phyloP scores from a whole-genome alignment of 2,329 filamentous ascomycete species.

The Biscogniauxia sp. region DNA sequence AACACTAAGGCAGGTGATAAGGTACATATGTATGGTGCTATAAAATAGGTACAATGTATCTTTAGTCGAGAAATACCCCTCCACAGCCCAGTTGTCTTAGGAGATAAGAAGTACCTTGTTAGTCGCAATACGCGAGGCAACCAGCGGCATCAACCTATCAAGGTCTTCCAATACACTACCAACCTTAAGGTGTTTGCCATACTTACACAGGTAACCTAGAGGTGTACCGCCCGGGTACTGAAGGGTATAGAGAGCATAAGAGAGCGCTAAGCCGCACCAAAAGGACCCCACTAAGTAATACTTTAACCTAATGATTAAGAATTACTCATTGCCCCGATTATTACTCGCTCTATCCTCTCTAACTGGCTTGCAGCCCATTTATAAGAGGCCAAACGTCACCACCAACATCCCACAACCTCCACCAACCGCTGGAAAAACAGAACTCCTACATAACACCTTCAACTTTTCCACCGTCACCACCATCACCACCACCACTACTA shows the following conservation, averaged over 20 bases:
- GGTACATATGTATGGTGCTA: background rate
- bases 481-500: slow-evolving; percentile 1
- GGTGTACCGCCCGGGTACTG: too few relatives aligned
- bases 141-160: too few relatives aligned
- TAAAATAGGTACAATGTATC: background rate
- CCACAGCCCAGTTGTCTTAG: background rate
- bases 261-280: background rate
- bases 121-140: background rate
- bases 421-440: background rate
- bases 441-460: background rate
- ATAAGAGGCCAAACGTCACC: background rate
- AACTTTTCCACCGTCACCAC: background rate
- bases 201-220: too few relatives aligned
- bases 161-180: too few relatives aligned
- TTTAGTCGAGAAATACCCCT: background rate
- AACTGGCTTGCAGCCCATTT: background rate
- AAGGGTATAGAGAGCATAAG: too few relatives aligned
- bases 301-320: too few relatives aligned
- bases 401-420: background rate
- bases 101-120: background rate
- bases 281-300: too few relatives aligned
- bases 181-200: too few relatives aligned
- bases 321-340: background rate
- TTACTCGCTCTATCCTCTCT: background rate
- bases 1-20: too few relatives aligned